These are phyloP conservation scores for Microthyrium microscopicum DNA, from an alignment of 2,329 filamentous ascomycete genomes.

Conservation along the genomic window DNA sequence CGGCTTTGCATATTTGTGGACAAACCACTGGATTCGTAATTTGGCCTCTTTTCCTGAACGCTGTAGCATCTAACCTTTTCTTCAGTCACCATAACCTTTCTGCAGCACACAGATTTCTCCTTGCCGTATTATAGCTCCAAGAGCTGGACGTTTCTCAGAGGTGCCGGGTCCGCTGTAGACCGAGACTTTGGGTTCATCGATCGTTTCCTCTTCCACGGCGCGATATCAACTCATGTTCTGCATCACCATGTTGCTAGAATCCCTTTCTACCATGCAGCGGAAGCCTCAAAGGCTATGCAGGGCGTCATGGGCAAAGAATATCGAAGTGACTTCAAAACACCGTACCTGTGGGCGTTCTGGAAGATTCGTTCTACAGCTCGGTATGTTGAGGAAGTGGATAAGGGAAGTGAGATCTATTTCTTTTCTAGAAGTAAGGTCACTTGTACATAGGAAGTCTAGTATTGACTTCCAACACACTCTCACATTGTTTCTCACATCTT, in stretches of 20 bases:
- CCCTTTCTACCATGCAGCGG: slow-evolving; percentile 43
- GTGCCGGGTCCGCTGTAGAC: slow-evolving; percentile 46
- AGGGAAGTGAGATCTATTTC: slow-evolving; percentile 2
- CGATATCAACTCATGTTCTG: slow-evolving; percentile 47
- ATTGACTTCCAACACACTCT: too few species aligned
- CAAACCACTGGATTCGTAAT: slow-evolving; percentile 53
- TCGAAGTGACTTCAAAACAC: slow-evolving; percentile 3
- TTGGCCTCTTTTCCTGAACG: slow-evolving; percentile 6
- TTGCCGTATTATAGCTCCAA: slow-evolving; percentile 42
- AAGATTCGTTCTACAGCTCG: slow-evolving; percentile 1
- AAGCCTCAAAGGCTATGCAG: too few species aligned
- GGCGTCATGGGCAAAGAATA: too few species aligned
- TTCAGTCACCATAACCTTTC: slow-evolving; percentile 56
- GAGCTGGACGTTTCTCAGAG: slow-evolving; percentile 45
- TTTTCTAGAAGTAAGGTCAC: not conserved
- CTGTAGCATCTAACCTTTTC: slow-evolving; percentile 1
- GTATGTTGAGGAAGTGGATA: slow-evolving; percentile 1
- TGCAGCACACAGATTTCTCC: slow-evolving; percentile 49
- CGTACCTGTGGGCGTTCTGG: slow-evolving; percentile 1
- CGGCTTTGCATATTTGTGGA: slow-evolving; percentile 49
- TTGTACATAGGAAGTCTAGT: too few species aligned
- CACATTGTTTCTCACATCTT: too few species aligned
- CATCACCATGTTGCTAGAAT: slow-evolving; percentile 44
- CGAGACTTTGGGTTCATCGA: slow-evolving; percentile 49
- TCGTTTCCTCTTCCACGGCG: slow-evolving; percentile 48